Evolutionary conservation across 352 stramenopile genomes (phyloP), one percentile per base, ranked within the genome.

Genomic region (Phytophthora quininea): DNA sequence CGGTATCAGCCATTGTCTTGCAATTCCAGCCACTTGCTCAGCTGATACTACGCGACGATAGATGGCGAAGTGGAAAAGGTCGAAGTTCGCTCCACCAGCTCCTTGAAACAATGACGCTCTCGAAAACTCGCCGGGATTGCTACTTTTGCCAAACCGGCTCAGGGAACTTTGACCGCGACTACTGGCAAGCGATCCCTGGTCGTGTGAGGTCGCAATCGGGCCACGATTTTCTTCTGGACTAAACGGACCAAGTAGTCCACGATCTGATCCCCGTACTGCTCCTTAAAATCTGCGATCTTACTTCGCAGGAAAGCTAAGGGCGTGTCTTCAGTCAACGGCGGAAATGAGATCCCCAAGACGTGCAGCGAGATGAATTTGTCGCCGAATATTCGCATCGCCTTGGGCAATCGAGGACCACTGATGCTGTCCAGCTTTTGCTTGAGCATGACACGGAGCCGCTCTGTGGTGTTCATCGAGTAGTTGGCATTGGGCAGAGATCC

Each of bases 11-110:
- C 64, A 37, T 24, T 72, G 61, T 57, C 71, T 81, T 52, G 19
- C 19, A 24, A 24, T 24, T 24, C 49, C 55, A 3, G 49, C 46
- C 15, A 75, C 59, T 60, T 71, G 54, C 6, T 73, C 67, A 24
- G 69, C 54, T 0, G 74, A 69, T 15, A 77, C 67, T 9, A 71
- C 74, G 31, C 62, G 69, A 24, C 75, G 72, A 51, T 91, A 91
- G 1, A 93, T 81, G 7, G 76, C 81, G 43, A 93, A 89, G 35
- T 93, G 83, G 47, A 92, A 93, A 14, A 93, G 32, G 43, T 93
- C 85, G 47, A 91, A 92, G 4, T 48, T 76, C 8, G 83, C 88
- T 3, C 60, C 56, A n/a, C 71, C 59, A 9, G 71, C 80, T 53
- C 84, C 64, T 35, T 81, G 75, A 46, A 85, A 90, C 40, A 79